These are phyloP conservation scores for Xylaria sp. DNA, from an alignment of 495 filamentous ascomycete species.

Conservation along the genomic window DNA sequence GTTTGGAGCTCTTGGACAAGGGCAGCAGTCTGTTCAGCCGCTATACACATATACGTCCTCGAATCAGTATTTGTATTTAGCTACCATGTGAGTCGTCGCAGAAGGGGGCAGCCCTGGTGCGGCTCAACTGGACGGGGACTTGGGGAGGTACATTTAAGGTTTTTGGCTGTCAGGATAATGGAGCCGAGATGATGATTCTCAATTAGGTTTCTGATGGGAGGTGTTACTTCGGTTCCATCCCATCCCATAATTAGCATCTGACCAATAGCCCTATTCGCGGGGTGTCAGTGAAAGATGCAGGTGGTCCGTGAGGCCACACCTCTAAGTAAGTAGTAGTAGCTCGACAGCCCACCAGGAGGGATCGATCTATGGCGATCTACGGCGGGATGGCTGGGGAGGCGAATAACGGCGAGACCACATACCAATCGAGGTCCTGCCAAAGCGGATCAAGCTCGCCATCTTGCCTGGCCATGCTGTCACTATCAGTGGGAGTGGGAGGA, in stretches of 20 bases:
- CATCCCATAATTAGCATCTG: conserved; percentile 97
- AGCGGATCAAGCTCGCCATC: conserved; percentile 66
- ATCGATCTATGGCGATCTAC: conserved; percentile 17
- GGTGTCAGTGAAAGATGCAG: conserved; percentile 34
- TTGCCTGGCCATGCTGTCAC: conserved; percentile 48
- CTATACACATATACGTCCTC: conserved; percentile 47
- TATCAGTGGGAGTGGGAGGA: conserved; percentile 17
- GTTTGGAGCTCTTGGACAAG: conserved; percentile 86
- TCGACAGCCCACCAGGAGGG: conserved; percentile 18
- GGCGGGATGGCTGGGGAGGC: conserved; percentile 4
- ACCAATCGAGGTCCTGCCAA: conserved; percentile 74
- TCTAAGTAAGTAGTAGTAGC: too few relatives aligned
- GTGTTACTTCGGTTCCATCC: conserved; percentile 86
- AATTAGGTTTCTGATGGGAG: conserved; percentile 84
- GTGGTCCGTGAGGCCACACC: conserved; percentile 4
- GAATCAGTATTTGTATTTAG: conserved; percentile 30
- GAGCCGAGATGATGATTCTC: conserved; percentile 83
- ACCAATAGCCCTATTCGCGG: conserved; percentile 68
- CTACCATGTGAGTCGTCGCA: background rate
- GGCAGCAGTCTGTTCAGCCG: conserved; percentile 81
- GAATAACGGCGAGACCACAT: conserved; percentile 34
- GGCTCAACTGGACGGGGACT: conserved; percentile 12
- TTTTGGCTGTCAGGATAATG: conserved; percentile 88
- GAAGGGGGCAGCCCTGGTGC: conserved; percentile 12
- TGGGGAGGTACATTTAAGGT: conserved; percentile 74